Evolutionary conservation across 2,329 filamentous ascomycete genomes (phyloP), one percentile per base, ranked within the genome.

Genomic region (Lecanicillium sp.): DNA sequence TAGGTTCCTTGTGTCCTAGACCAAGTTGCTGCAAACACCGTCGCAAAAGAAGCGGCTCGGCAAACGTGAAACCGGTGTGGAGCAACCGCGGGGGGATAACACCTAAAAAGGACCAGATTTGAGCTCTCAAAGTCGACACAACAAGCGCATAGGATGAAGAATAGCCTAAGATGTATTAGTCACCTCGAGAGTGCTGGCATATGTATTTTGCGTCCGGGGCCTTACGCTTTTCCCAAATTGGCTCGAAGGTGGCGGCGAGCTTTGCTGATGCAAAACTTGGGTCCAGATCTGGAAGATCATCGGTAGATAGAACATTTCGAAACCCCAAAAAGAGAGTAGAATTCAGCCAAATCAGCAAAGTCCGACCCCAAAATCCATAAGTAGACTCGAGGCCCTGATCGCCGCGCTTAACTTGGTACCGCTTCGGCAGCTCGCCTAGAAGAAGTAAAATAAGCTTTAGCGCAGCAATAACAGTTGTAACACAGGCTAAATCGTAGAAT

Each of bases 21-120:
- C 22, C 22, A 11, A 25, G 22, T 25, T 25, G 22, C 22, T 25
- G 22, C 22, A 25, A 25, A 25, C 22, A 25, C 22, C 22, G 6
- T 25, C 22, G 22, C 22, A 25, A 25, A 16, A 71, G 59, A 17
- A 70, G 62, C 1, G 68, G 66, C 28, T 71, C 67, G 5, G 61
- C 56, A 37, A 68, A 67, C 4, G 49, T 59, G 46, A 71, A 67
- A 4, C 52, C 65, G 1, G 55, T 57, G 17, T 56, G 56, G 9
- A 55, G 51, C 3, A 68, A 45, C 0, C 66, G 56, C 3, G 65
- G 62, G 4, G 59, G 29, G 4, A 67, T 48, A 0, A 51, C 55
- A 1, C 53, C 49, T 2, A 25, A 11, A 11, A 25, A 25, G 22
- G 22, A 25, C 22, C 22, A 25, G 7, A 11, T 11, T 11, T 25